Evolutionary conservation across 345 rosid genomes (phyloP).

Genomic region (Aurinia saxatilis): DNA sequence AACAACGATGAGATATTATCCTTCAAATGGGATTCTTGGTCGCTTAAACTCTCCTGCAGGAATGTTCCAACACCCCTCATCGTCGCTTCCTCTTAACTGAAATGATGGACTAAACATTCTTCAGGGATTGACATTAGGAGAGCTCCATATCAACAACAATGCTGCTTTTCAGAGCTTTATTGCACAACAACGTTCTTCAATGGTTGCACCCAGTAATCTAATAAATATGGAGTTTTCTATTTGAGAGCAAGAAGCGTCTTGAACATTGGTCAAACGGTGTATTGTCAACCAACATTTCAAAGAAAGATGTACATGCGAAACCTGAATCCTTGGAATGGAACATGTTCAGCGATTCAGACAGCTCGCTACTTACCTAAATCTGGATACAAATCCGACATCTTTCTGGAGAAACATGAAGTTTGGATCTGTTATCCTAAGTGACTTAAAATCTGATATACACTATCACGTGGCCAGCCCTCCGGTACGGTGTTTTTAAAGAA

Average conservation of each 20-base stretch:
- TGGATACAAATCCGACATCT: slow-evolving; percentile 28
- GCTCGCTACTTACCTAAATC: slow-evolving; percentile 16
- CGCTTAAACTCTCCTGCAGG: slow-evolving; percentile 51
- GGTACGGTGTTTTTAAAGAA: no score
- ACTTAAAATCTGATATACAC: no score
- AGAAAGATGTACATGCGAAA: slow-evolving; percentile 22
- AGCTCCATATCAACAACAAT: slow-evolving; percentile 33
- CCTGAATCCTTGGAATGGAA: slow-evolving; percentile 38
- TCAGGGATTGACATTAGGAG: slow-evolving; percentile 34
- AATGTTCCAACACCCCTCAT: slow-evolving; percentile 36
- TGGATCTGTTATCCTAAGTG: no score
- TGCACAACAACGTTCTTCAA: slow-evolving; percentile 28
- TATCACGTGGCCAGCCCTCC: no score
- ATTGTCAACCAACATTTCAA: slow-evolving; percentile 18
- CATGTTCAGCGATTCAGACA: slow-evolving; percentile 21
- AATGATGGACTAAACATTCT: slow-evolving; percentile 14
- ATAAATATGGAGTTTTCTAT: slow-evolving; percentile 3
- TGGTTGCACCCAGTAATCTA: slow-evolving; percentile 32
- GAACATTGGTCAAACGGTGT: slow-evolving; percentile 45
- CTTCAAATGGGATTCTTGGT: slow-evolving; percentile 48
- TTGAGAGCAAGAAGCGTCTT: slow-evolving; percentile 30
- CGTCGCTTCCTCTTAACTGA: slow-evolving; percentile 27
- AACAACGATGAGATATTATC: slow-evolving; percentile 36
- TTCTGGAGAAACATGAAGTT: slow-evolving; percentile 32
- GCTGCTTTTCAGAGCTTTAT: slow-evolving; percentile 2